Evolutionary conservation across 768 basidiomycete genomes (phyloP).

Genomic region (Phylloporus arenicola): DNA sequence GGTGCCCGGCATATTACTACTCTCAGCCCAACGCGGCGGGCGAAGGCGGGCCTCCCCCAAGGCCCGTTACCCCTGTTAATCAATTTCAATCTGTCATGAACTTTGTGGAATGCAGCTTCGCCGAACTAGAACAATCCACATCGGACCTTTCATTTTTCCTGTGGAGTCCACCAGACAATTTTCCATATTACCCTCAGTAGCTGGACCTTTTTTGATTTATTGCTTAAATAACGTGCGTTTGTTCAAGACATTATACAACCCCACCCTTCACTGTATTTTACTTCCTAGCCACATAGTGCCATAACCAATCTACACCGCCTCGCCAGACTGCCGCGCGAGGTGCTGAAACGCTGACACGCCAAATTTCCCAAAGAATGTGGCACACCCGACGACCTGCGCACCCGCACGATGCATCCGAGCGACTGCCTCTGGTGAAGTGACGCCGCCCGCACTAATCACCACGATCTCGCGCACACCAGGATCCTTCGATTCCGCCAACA

Average conservation of each 20-base stretch:
- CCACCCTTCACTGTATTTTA: constrained; percentile 19
- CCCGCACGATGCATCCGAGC: constrained; percentile 71
- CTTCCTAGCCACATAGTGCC: background rate
- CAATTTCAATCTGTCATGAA: constrained; percentile 12
- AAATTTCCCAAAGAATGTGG: constrained; percentile 50
- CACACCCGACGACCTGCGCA: constrained; percentile 64
- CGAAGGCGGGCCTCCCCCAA: background rate
- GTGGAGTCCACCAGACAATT: constrained; percentile 22
- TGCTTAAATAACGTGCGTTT: constrained; percentile 7
- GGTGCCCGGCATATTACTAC: constrained; percentile 2
- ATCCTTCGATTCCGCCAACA: constrained; percentile 42
- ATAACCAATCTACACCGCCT: background rate
- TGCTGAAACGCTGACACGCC: constrained; percentile 51
- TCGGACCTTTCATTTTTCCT: constrained; percentile 18
- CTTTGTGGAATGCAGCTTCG: constrained; percentile 4
- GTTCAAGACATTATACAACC: constrained; percentile 7
- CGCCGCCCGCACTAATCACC: constrained; percentile 81
- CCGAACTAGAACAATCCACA: constrained; percentile 4
- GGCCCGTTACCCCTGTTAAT: background rate
- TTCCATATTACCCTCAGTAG: constrained; percentile 16
- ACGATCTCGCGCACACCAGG: constrained; percentile 43
- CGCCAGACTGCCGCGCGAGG: constrained; percentile 15
- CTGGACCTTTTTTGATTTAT: constrained; percentile 26
- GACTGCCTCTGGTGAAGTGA: constrained; percentile 54
- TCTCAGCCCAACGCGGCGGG: background rate